A percentile compares a stretch with the other conserved stretches of the same genome.
phyloP scores from a whole-genome alignment of 192 early-diverging fungal species.

The Umbelopsis ramanniana region DNA sequence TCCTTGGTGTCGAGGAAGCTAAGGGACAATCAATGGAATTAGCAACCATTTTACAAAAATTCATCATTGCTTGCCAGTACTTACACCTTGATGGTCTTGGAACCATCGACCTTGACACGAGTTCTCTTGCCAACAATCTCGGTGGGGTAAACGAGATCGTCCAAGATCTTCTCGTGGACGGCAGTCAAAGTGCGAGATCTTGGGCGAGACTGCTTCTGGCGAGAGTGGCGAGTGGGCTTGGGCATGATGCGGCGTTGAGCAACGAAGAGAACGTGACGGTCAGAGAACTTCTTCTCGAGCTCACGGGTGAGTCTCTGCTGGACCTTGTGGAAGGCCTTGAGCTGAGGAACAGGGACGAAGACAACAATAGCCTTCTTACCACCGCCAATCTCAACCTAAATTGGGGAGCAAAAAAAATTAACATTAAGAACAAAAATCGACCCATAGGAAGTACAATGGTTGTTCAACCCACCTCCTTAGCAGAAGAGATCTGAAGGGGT shows the following conservation, averaged over 20 bases:
- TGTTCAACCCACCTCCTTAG: conserved; percentile 79
- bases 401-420: background rate
- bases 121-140: conserved; percentile 99
- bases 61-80: conserved; percentile 26
- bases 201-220: conserved; percentile 92
- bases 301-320: conserved; percentile 94
- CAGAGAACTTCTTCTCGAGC: conserved; percentile 99
- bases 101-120: conserved; percentile 94
- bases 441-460: conserved; percentile 8
- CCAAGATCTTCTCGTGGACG: conserved; percentile 96
- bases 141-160: conserved; percentile 98
- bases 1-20: conserved; percentile 98
- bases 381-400: conserved; percentile 85
- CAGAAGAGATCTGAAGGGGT: conserved; percentile 90
- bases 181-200: conserved; percentile 94
- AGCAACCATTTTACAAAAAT: background rate
- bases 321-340: conserved; percentile 97
- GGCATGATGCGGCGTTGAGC: conserved; percentile 95
- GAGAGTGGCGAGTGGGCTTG: conserved; percentile 89
- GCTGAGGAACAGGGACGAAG: conserved; percentile 94
- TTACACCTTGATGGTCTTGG: conserved; percentile 93
- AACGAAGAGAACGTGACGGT: conserved; percentile 94
- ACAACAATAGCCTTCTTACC: conserved; percentile 96
- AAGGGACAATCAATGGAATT: background rate
- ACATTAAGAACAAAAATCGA: background rate